Conservation (phyloP, 2,329 filamentous ascomycete species). For the Trichoderma pleuroti region DNA sequence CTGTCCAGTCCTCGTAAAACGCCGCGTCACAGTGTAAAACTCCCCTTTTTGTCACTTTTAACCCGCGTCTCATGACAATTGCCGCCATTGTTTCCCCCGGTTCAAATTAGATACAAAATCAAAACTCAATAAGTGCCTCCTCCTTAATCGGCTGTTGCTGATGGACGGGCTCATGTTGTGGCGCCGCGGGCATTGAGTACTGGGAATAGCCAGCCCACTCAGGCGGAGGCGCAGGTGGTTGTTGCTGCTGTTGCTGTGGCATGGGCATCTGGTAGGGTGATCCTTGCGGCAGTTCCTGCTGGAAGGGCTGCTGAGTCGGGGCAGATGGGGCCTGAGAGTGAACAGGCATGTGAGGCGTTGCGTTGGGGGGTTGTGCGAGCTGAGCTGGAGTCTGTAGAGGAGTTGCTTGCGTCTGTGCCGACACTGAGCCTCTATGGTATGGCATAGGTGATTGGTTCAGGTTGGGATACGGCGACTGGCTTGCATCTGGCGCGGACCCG, state of each 20-base stretch:
- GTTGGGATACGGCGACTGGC: constrained; percentile 51
- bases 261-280: constrained; percentile 28
- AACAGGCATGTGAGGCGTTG: constrained; percentile 21
- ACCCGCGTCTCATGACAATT: background rate
- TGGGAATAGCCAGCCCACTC: constrained; percentile 50
- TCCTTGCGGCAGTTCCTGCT: constrained; percentile 18
- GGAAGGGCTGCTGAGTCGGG: constrained; percentile 3
- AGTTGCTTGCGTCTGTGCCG: constrained; percentile 32
- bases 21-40: constrained; percentile 1
- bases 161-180: constrained; percentile 41
- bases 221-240: constrained; percentile 37
- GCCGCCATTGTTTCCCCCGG: background rate
- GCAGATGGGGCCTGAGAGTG: background rate
- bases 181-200: constrained; percentile 62
- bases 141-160: constrained; percentile 54
- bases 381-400: constrained; percentile 31
- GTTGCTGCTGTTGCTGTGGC: constrained; percentile 31
- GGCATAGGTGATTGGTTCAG: constrained; percentile 45
- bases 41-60: background rate
- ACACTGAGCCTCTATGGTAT: constrained; percentile 43
- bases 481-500: constrained; percentile 40
- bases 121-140: constrained; percentile 79
- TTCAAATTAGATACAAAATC: constrained; percentile 17
- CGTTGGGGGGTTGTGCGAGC: constrained; percentile 29
- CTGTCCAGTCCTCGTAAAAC: constrained; percentile 15